phyloP scores from a whole-genome alignment of 495 filamentous ascomycete genomes.

The Podospora pseudoanserina region DNA sequence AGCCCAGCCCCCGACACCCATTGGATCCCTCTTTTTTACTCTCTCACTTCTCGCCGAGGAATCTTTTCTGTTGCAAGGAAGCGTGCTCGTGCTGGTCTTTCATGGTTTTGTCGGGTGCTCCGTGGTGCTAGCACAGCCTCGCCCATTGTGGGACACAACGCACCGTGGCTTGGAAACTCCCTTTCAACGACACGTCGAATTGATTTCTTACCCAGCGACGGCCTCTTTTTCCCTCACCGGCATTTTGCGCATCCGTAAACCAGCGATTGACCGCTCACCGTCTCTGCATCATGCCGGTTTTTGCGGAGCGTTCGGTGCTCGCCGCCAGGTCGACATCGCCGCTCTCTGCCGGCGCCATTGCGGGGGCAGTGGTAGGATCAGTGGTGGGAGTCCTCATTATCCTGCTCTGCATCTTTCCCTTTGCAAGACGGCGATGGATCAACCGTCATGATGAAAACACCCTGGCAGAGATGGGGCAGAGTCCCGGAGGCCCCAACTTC shows the following conservation, averaged over 20 bases:
- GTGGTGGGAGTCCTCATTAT: slow-evolving; percentile 33
- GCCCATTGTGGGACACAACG: not conserved
- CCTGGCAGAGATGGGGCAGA: slow-evolving; percentile 35
- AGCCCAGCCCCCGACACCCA: not conserved
- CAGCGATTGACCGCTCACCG: not conserved
- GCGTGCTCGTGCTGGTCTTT: not conserved
- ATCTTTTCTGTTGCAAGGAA: not conserved
- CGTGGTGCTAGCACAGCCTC: slow-evolving; percentile 13
- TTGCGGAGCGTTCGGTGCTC: slow-evolving; percentile 24
- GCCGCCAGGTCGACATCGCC: slow-evolving; percentile 26
- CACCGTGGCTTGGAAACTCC: slow-evolving; percentile 1
- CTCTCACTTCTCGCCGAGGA: not conserved
- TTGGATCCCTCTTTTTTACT: not conserved
- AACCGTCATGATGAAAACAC: slow-evolving; percentile 22
- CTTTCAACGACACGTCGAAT: slow-evolving; percentile 2
- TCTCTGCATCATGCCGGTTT: slow-evolving; percentile 1
- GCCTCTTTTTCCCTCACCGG: not conserved
- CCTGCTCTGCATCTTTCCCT: slow-evolving; percentile 32
- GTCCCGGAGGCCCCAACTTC: slow-evolving; percentile 35
- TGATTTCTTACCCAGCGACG: slow-evolving; percentile 5
- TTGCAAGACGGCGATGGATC: slow-evolving; percentile 27
- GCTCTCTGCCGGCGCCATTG: slow-evolving; percentile 33
- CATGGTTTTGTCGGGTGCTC: slow-evolving; percentile 19
- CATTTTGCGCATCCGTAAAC: slow-evolving; percentile 6
- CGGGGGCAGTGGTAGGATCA: slow-evolving; percentile 36